Conservation (phyloP, 495 filamentous ascomycete species). For the Podospora australis region DNA sequence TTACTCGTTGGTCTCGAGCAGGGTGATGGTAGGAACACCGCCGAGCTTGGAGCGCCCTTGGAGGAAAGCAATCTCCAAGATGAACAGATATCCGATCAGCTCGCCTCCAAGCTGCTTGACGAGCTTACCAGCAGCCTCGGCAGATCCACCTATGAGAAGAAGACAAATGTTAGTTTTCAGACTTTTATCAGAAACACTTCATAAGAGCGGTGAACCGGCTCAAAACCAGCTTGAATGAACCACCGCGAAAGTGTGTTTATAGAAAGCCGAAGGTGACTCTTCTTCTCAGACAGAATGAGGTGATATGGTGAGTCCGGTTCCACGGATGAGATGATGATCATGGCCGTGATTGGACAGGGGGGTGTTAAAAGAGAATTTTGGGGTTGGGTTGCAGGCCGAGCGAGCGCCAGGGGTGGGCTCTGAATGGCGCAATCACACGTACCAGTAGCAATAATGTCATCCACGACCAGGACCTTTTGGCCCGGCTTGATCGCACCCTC, state of each 20-base stretch:
- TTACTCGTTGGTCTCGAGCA: constrained; percentile 52
- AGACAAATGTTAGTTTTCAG: constrained; percentile 9
- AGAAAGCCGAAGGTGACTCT: background rate
- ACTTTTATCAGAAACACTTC: too few relatives aligned
- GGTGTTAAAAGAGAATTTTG: background rate
- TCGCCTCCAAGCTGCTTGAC: constrained; percentile 80
- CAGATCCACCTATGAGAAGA: constrained; percentile 67
- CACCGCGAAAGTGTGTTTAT: too few relatives aligned
- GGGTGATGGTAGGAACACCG: constrained; percentile 71
- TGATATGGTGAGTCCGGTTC: constrained; percentile 5
- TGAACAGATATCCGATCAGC: constrained; percentile 83
- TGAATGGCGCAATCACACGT: constrained; percentile 31
- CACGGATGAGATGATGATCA: background rate
- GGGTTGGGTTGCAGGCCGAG: constrained; percentile 4
- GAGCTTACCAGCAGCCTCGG: constrained; percentile 77
- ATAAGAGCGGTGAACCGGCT: too few relatives aligned
- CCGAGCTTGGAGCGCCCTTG: constrained; percentile 85
- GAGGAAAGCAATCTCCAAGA: constrained; percentile 93
- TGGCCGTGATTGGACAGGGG: background rate
- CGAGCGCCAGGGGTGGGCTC: background rate
- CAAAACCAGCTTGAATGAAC: too few relatives aligned
- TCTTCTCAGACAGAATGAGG: background rate
- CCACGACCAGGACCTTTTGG: constrained; percentile 85
- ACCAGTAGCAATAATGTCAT: constrained; percentile 99
- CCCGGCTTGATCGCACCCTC: constrained; percentile 73